Conservation (phyloP, 148 eudicot species). For the Rhododendron williamsianum region DNA sequence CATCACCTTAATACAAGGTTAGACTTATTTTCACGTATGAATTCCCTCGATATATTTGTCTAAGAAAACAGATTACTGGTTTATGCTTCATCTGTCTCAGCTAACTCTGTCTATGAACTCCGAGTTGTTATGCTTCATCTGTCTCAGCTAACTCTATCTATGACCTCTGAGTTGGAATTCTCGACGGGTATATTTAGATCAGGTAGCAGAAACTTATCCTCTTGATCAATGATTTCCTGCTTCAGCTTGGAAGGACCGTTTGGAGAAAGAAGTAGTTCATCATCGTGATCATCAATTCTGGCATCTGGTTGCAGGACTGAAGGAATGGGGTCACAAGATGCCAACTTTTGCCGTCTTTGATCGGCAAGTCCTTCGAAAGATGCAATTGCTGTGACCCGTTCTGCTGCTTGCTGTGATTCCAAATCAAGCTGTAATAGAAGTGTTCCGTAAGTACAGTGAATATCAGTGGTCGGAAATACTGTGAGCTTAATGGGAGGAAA, state of each 20-base stretch:
- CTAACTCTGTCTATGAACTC: constrained; percentile 10
- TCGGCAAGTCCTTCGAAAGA: constrained; percentile 7
- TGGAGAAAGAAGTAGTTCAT: constrained; percentile 2
- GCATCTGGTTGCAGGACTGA: neutral
- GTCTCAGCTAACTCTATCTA: constrained; percentile 7
- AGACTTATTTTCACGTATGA: constrained; percentile 16
- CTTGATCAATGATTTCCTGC: neutral
- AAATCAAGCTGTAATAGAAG: constrained; percentile 26
- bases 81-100: neutral
- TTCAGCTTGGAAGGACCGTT: neutral
- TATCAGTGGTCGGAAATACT: neutral
- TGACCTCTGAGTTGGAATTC: constrained; percentile 11
- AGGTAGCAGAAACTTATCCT: constrained; percentile 28
- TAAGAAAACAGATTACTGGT: neutral
- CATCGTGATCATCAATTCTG: neutral
- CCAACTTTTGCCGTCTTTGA: constrained; percentile 9
- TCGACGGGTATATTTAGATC: constrained; percentile 29
- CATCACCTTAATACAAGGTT: constrained; percentile 21
- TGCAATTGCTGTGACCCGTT: constrained; percentile 1
- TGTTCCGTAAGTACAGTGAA: neutral
- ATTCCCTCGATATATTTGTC: neutral
- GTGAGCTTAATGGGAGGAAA: neutral
- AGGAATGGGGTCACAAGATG: constrained; percentile 2
- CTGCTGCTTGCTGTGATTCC: neutral
- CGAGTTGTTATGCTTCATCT: neutral